These are phyloP conservation scores for Chrysoporthe austroafricana DNA, from an alignment of 2,329 filamentous ascomycete genomes.

Conservation along the genomic window DNA sequence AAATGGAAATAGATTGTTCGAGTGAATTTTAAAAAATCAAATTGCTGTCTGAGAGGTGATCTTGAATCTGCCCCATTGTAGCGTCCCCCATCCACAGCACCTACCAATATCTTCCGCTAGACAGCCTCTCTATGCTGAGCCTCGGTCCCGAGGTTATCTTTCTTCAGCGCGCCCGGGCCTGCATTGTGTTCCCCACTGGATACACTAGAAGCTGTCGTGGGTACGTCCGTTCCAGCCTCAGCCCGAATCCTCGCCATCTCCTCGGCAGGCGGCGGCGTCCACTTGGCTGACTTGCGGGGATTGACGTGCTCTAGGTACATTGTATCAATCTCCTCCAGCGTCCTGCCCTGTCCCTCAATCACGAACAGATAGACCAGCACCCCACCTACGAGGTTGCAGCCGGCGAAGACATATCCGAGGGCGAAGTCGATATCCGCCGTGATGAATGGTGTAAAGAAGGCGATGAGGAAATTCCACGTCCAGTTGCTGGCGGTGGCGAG, in stretches of 20 bases:
- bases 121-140: slow-evolving; percentile 18
- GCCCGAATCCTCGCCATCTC: slow-evolving; percentile 48
- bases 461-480: slow-evolving; percentile 75
- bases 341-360: slow-evolving; percentile 72
- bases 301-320: slow-evolving; percentile 72
- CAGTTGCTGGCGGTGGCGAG: slow-evolving; percentile 66
- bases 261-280: slow-evolving; percentile 50
- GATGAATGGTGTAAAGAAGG: slow-evolving; percentile 82
- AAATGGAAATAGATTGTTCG: no score
- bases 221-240: slow-evolving; percentile 44
- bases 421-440: slow-evolving; percentile 70
- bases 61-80: no score
- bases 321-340: slow-evolving; percentile 78
- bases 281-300: slow-evolving; percentile 65
- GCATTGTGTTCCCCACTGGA: not conserved
- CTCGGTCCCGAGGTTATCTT: not conserved
- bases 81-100: not conserved
- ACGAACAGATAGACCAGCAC: slow-evolving; percentile 77
- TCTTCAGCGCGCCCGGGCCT: not conserved
- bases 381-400: slow-evolving; percentile 67
- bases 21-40: no score
- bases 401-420: slow-evolving; percentile 78
- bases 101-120: not conserved
- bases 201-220: not conserved
- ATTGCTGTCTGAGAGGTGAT: no score